A percentile compares a stretch with the other conserved stretches of the same genome.
phyloP scores from a whole-genome alignment of 306 rosid genomes.

The Citrullus amarus region DNA sequence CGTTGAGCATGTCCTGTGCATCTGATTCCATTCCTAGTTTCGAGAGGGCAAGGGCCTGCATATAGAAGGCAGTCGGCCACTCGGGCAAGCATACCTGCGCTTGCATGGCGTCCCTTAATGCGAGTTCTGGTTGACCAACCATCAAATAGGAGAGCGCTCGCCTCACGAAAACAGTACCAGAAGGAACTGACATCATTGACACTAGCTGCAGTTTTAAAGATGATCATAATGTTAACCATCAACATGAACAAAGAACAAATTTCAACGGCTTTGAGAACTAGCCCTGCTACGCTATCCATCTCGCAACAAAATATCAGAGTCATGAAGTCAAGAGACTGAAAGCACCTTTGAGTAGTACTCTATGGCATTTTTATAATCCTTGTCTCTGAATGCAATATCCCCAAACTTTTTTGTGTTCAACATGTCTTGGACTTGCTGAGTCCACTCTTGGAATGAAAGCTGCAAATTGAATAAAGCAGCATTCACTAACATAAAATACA shows the following conservation, averaged over 20 bases:
- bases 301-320: background rate
- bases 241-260: background rate
- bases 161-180: slow-evolving; percentile 77
- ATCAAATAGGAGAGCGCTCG: slow-evolving; percentile 80
- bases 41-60: slow-evolving; percentile 87
- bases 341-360: slow-evolving; percentile 88
- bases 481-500: background rate
- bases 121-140: slow-evolving; percentile 74
- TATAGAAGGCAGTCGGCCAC: slow-evolving; percentile 95
- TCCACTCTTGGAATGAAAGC: slow-evolving; percentile 99
- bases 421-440: slow-evolving; percentile 94
- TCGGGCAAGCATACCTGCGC: slow-evolving; percentile 93
- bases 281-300: background rate
- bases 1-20: slow-evolving; percentile 91
- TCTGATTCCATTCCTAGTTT: slow-evolving; percentile 97
- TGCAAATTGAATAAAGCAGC: slow-evolving; percentile 16
- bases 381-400: slow-evolving; percentile 90
- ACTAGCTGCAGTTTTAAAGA: slow-evolving; percentile 38
- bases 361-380: slow-evolving; percentile 83
- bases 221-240: background rate
- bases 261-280: background rate
- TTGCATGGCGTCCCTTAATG: slow-evolving; percentile 87
- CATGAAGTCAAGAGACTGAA: background rate
- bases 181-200: slow-evolving; percentile 67
- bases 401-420: slow-evolving; percentile 85